A percentile compares a stretch with the other conserved stretches of the same genome.
Evolutionary conservation across 371 early-diverging fungal species (phyloP).

Genomic region (Rhizopus sp.): DNA sequence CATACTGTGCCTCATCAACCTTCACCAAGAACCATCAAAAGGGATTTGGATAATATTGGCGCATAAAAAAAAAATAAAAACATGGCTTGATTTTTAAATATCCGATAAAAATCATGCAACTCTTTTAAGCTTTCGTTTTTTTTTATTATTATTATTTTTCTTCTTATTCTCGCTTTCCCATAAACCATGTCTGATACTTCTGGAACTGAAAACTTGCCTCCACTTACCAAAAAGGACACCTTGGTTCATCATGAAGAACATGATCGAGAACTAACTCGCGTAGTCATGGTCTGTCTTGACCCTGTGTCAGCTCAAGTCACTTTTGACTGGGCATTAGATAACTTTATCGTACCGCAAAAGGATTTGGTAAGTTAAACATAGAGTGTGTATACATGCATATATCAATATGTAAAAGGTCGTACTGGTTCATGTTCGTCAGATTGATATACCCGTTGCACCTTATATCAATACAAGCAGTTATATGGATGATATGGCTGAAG

Average conservation of each 20-base stretch:
- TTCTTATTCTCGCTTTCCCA: background rate
- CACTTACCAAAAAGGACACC: slow-evolving; percentile 16
- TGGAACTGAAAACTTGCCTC: background rate
- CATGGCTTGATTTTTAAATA: slow-evolving; percentile 5
- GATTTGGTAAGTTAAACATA: slow-evolving; percentile 35
- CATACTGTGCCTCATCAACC: slow-evolving; percentile 16
- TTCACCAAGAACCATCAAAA: slow-evolving; percentile 21
- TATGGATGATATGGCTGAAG: slow-evolving; percentile 39
- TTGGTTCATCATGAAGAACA: slow-evolving; percentile 13
- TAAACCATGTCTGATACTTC: background rate
- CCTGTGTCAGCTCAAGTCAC: slow-evolving; percentile 39
- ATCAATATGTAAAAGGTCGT: slow-evolving; percentile 21
- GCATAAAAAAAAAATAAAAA: background rate
- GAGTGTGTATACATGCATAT: background rate
- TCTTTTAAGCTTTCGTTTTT: slow-evolving; percentile 1
- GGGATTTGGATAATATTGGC: slow-evolving; percentile 25
- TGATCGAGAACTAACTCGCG: slow-evolving; percentile 27
- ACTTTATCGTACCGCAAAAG: slow-evolving; percentile 39
- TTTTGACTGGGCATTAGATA: slow-evolving; percentile 52
- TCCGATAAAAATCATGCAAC: slow-evolving; percentile 12
- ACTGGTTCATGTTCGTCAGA: slow-evolving; percentile 38
- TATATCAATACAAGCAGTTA: slow-evolving; percentile 41
- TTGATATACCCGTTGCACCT: slow-evolving; percentile 44
- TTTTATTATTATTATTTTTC: background rate
- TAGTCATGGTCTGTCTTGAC: slow-evolving; percentile 41